Conservation (phyloP, 164 flowering plant genomes). For the Amborella trichopoda region DNA sequence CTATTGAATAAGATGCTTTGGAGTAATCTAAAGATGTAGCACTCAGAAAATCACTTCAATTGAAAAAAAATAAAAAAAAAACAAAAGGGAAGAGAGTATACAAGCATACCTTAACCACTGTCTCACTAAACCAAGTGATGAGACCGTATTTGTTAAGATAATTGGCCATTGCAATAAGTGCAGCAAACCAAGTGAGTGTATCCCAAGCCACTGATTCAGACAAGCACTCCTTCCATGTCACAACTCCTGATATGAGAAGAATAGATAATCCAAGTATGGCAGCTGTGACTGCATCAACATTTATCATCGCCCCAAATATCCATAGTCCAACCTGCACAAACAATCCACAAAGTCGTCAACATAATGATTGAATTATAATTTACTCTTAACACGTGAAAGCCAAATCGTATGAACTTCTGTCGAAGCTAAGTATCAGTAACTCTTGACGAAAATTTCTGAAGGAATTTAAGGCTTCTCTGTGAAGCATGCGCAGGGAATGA, state of each 20-base stretch:
- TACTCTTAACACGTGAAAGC: no score
- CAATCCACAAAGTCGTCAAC: no score
- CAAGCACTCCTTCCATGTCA: constrained; percentile 95
- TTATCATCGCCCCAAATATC: constrained; percentile 72
- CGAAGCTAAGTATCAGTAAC: no score
- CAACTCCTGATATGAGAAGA: constrained; percentile 85
- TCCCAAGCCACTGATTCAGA: constrained; percentile 88
- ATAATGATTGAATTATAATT: no score
- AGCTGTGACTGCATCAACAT: constrained; percentile 86
- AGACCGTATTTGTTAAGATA: constrained; percentile 93
- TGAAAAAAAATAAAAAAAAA: background rate
- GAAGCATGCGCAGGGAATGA: no score
- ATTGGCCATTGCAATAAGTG: constrained; percentile 97
- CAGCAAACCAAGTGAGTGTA: constrained; percentile 96
- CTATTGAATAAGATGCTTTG: no score
- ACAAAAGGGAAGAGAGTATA: background rate
- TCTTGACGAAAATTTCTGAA: no score
- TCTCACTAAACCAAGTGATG: constrained; percentile 83
- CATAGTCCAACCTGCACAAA: constrained; percentile 98
- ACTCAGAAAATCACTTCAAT: no score
- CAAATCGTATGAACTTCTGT: no score
- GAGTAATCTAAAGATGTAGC: no score
- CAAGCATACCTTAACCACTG: constrained; percentile 72
- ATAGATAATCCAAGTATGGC: constrained; percentile 90
- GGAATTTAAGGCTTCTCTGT: no score